These are phyloP conservation scores for Catunica adiposa DNA, from an alignment of 2,329 filamentous ascomycete genomes.

Conservation along the genomic window DNA sequence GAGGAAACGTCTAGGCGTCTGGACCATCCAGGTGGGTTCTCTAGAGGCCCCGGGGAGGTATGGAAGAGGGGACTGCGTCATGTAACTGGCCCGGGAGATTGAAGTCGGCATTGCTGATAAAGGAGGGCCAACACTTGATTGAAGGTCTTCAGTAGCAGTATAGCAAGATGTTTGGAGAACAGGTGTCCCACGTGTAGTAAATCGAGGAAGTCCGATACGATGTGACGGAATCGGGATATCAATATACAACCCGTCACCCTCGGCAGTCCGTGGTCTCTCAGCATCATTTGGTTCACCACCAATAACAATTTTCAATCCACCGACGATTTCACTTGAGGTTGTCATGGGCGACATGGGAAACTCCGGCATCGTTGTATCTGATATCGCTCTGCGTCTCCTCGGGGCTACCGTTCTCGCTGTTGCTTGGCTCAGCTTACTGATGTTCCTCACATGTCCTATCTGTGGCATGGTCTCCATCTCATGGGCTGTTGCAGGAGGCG, in stretches of 20 bases:
- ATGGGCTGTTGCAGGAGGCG: not conserved
- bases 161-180: conserved; percentile 69
- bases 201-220: conserved; percentile 64
- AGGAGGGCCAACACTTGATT: conserved; percentile 8
- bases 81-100: conserved; percentile 8
- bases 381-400: conserved; percentile 46
- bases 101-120: conserved; percentile 4
- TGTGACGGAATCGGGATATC: conserved; percentile 71
- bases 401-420: conserved; percentile 3
- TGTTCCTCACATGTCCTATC: not conserved
- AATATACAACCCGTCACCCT: conserved; percentile 38
- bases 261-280: conserved; percentile 26
- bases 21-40: conserved; percentile 13
- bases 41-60: conserved; percentile 11
- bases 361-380: conserved; percentile 63
- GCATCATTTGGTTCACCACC: conserved; percentile 41
- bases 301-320: conserved; percentile 66
- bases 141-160: conserved; percentile 51
- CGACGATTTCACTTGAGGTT: conserved; percentile 26
- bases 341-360: conserved; percentile 17
- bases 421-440: conserved; percentile 1
- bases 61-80: conserved; percentile 4
- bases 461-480: not conserved
- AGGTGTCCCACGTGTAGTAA: conserved; percentile 59
- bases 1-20: conserved; percentile 9